phyloP scores from a whole-genome alignment of 208 protist genomes.

The Crithidia expoeki region DNA sequence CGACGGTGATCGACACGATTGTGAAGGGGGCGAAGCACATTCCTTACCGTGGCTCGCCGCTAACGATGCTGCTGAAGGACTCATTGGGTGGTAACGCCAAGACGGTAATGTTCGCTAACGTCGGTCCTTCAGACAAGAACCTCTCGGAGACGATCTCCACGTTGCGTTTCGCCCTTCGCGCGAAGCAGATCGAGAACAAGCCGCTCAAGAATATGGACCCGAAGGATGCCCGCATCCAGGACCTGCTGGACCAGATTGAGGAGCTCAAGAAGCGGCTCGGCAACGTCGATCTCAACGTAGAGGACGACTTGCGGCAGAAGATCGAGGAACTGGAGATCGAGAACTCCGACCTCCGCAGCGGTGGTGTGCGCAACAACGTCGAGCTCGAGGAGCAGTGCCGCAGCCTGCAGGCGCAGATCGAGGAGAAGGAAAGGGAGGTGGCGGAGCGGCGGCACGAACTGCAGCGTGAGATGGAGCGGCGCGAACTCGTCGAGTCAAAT shows the following conservation, averaged over 20 bases:
- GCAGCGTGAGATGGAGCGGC: slow-evolving; percentile 57
- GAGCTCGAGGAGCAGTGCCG: slow-evolving; percentile 86
- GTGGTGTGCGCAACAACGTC: slow-evolving; percentile 78
- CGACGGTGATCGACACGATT: slow-evolving; percentile 92
- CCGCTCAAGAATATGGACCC: slow-evolving; percentile 94
- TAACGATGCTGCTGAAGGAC: slow-evolving; percentile 95
- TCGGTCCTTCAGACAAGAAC: slow-evolving; percentile 85
- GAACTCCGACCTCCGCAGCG: slow-evolving; percentile 77
- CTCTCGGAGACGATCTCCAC: slow-evolving; percentile 91
- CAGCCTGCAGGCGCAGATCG: slow-evolving; percentile 68
- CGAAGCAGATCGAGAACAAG: slow-evolving; percentile 97
- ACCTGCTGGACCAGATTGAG: slow-evolving; percentile 88
- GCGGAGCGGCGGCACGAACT: slow-evolving; percentile 69
- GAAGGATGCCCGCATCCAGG: slow-evolving; percentile 89
- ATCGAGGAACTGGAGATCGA: slow-evolving; percentile 93
- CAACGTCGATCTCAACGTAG: slow-evolving; percentile 90
- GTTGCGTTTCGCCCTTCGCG: slow-evolving; percentile 85
- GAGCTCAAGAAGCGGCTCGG: slow-evolving; percentile 86
- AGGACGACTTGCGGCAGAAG: slow-evolving; percentile 87
- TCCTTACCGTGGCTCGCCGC: slow-evolving; percentile 88
- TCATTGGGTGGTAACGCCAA: slow-evolving; percentile 90
- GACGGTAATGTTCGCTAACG: slow-evolving; percentile 94
- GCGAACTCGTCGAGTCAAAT: slow-evolving; percentile 70
- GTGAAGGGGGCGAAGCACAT: slow-evolving; percentile 91
- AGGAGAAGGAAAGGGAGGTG: slow-evolving; percentile 68